Base-by-base conservation (phyloP, 2,329 filamentous ascomycete species). In the Xylaria digitata region DNA sequence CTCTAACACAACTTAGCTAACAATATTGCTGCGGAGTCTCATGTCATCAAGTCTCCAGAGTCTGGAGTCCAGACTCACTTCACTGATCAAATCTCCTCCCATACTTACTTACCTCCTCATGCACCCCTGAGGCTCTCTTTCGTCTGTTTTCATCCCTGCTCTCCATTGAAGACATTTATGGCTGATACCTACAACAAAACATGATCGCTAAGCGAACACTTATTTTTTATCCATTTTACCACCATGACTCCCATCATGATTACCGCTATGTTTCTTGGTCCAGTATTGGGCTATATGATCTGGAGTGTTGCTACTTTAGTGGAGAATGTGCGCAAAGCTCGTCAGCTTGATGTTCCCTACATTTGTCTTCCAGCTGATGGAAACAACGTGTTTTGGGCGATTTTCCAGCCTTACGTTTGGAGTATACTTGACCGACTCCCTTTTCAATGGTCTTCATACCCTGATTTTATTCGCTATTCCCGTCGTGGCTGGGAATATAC, bases 401-500 rank as follows among this genome's bases (percentile, higher is more conserved):
- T 23, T 23, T 30, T 49, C 21, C 23, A 49, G 23, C 46, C 46
- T 1, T 49, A 6, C 3, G 8, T 49, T 8, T 49, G 46, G 46
- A 30, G 23, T 49, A 30, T 30, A 49, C 23, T 49, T 15, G 46
- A 49, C 17, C 23, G 46, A 13, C 46, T 49, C 3, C 46, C 46
- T 17, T 30, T 49, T 49, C 17, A 19, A 30, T 75, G 71, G 72
- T 49, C 57, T 1, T 73, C 72, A 0, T 76, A 73, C 19, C 75
- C 73, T 0, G 43, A 63, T 4, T 72, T 73, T n/a, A 57, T 74
- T 7, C 73, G 74, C 40, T 75, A 70, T 56, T 72, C 70, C 1
- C 72, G 67, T 19, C 72, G 73, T 40, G 68, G 67, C 13, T 76
- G 75, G 74, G 45, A 71, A 17, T 68, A 71, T 19, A n/a, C 49